Evolutionary conservation across 768 basidiomycete genomes (phyloP), one percentile per base, ranked within the genome.

Genomic region (Pseudohyphozyma bogoriensis): DNA sequence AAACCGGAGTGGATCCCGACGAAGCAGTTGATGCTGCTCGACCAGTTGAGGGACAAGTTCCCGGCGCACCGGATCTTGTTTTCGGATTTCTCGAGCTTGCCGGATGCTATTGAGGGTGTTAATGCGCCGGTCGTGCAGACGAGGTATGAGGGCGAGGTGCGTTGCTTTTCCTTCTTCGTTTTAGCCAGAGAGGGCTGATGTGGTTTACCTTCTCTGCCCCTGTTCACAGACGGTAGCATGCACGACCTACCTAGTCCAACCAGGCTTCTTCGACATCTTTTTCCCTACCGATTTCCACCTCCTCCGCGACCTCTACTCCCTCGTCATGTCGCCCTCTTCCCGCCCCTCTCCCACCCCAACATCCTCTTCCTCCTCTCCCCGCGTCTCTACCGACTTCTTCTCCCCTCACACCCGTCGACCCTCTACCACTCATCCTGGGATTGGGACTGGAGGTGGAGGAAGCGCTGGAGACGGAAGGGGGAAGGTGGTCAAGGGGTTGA

Each of bases 261-360:
- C 87, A 70, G 95, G 95, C 11, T 92, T 84, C 76, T 99, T 99
- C 73, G 95, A 99, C 73, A 97, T 97, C 62, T 89, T 99, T 77
- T 99, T 99, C 77, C 95, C 95, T 13, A 97, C 93, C 16, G 78
- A 88, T 72, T 96, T 96, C 65, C 81, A 81, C 55, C 80, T 79
- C 26, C 78, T 97, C 56, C 78, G 87, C 50, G 89, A 93, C 72
- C 87, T 92, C 82, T 96, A 96, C 74, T 87, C 91, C 70, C 78
- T 83, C 66, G 79, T 85, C 57, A 81, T 97, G 60, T 70, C 65
- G 7, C 32, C 39, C 35, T n/a, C n/a, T n/a, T 45, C 28, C 6
- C 29, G 42, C 24, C 28, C 56, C 15, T 12, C 39, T n/a, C 24
- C 59, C 40, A 56, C 28, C 53, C 26, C 50, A 24, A 40, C 49